phyloP scores from a whole-genome alignment of 768 basidiomycete genomes.

The Punctularia strigosozonata region DNA sequence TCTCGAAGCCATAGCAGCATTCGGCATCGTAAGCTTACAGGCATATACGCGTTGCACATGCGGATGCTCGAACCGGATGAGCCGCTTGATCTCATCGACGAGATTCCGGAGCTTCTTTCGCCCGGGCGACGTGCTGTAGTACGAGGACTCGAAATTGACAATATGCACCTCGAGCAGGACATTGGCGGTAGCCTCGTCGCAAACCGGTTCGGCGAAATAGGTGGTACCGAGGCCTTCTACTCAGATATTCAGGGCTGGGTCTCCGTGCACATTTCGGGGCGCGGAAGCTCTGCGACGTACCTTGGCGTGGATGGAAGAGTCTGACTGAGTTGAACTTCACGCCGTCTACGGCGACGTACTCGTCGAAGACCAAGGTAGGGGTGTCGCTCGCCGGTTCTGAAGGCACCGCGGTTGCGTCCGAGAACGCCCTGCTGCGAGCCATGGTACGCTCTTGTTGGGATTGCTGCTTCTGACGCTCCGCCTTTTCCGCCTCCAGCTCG shows the following conservation, averaged over 20 bases:
- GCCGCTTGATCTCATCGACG: slow-evolving; percentile 51
- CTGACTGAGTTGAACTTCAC: slow-evolving; percentile 53
- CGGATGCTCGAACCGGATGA: slow-evolving; percentile 46
- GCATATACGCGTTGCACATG: slow-evolving; percentile 61
- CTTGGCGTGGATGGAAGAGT: slow-evolving; percentile 60
- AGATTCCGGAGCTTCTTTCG: slow-evolving; percentile 59
- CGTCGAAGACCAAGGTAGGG: slow-evolving; percentile 48
- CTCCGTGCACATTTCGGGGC: too few relatives aligned
- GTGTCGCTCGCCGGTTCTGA: slow-evolving; percentile 18
- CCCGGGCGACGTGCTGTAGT: slow-evolving; percentile 48
- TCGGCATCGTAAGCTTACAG: slow-evolving; percentile 47
- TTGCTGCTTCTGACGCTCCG: slow-evolving; percentile 48
- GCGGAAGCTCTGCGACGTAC: slow-evolving; percentile 29
- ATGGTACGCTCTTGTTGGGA: slow-evolving; percentile 40
- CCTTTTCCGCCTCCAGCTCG: slow-evolving; percentile 55
- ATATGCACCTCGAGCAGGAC: slow-evolving; percentile 58
- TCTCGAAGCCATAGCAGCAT: slow-evolving; percentile 35
- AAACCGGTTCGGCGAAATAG: slow-evolving; percentile 67
- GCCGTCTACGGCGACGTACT: slow-evolving; percentile 46
- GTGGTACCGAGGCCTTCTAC: slow-evolving; percentile 53
- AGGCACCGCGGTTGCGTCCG: slow-evolving; percentile 60
- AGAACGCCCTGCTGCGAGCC: slow-evolving; percentile 49
- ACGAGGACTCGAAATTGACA: slow-evolving; percentile 53
- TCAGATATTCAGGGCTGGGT: slow-evolving; percentile 1
- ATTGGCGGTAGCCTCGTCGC: slow-evolving; percentile 47